Evolutionary conservation across 345 rosid genomes (phyloP).

Genomic region (Eucalyptus dawsonii): DNA sequence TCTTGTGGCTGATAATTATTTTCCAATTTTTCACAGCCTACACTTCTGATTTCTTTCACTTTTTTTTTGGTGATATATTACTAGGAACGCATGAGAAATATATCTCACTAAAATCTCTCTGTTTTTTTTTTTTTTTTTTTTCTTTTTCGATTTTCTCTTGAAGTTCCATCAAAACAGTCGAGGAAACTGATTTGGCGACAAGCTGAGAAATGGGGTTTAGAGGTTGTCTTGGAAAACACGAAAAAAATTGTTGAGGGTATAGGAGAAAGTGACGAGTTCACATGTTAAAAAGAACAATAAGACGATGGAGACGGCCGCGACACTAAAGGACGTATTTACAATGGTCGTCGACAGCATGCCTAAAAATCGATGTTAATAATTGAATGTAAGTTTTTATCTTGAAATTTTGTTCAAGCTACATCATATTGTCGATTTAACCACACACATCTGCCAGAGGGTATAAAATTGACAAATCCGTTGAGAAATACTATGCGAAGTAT

Average conservation of each 20-base stretch:
- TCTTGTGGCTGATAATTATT: not conserved
- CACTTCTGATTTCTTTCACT: too few species aligned
- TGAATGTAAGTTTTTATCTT: not conserved
- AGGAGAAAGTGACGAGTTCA: too few species aligned
- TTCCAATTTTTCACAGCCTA: not conserved
- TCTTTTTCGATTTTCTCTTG: not conserved
- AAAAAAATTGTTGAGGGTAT: too few species aligned
- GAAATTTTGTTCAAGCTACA: not conserved
- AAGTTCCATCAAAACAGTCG: not conserved
- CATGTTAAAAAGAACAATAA: not conserved
- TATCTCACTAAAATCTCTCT: not conserved
- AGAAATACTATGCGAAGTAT: too few species aligned
- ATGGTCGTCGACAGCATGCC: too few species aligned
- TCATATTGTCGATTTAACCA: not conserved
- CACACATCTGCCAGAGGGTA: too few species aligned
- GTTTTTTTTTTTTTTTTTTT: too few species aligned
- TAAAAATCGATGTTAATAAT: not conserved
- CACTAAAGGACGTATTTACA: not conserved
- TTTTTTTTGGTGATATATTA: not conserved
- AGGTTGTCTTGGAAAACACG: not conserved
- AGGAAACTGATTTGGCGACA: not conserved
- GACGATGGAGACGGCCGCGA: not conserved
- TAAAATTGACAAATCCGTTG: too few species aligned
- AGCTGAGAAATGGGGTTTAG: not conserved
- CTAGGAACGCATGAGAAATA: not conserved